Percentiles rank a stretch among this genome's conserved stretches.
Conservation (phyloP, 805 yeast species). For the Schwanniomyces occidentalis region DNA sequence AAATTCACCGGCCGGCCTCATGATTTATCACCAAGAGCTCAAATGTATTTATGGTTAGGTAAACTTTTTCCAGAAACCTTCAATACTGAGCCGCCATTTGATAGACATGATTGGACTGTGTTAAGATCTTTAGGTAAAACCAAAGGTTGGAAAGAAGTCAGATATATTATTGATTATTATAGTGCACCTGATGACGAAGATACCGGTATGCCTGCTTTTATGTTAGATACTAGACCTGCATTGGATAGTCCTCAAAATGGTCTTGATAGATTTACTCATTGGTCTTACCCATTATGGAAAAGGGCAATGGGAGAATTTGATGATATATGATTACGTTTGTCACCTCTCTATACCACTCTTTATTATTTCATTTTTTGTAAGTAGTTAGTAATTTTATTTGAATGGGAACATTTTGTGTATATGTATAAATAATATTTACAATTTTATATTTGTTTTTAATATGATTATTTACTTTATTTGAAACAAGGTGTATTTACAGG, state of each 20-base stretch:
- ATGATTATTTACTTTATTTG: not conserved
- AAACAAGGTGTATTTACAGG: no score
- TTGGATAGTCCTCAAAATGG: constrained; percentile 67
- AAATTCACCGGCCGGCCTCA: constrained; percentile 92
- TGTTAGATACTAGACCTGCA: constrained; percentile 94
- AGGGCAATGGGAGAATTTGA: constrained; percentile 64
- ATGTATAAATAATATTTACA: constrained; percentile 1
- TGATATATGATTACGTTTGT: constrained; percentile 8
- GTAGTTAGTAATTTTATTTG: not conserved
- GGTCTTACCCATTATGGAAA: constrained; percentile 66
- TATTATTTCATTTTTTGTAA: not conserved
- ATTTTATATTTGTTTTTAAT: constrained; percentile 1
- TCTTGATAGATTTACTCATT: constrained; percentile 65
- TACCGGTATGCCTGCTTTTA: constrained; percentile 87
- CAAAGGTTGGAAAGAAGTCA: constrained; percentile 64
- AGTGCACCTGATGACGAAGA: constrained; percentile 90
- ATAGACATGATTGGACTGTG: constrained; percentile 98
- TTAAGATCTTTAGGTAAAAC: constrained; percentile 55
- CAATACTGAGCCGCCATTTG: constrained; percentile 86
- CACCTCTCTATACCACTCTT: not conserved
- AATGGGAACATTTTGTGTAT: not conserved
- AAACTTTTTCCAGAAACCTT: constrained; percentile 70
- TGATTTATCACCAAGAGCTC: constrained; percentile 84
- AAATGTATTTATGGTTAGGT: constrained; percentile 62
- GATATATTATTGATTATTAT: constrained; percentile 95